Evolutionary conservation across 148 eudicot genomes (phyloP), one percentile per base, ranked within the genome.

Genomic region (Camellia lanceoleosa): DNA sequence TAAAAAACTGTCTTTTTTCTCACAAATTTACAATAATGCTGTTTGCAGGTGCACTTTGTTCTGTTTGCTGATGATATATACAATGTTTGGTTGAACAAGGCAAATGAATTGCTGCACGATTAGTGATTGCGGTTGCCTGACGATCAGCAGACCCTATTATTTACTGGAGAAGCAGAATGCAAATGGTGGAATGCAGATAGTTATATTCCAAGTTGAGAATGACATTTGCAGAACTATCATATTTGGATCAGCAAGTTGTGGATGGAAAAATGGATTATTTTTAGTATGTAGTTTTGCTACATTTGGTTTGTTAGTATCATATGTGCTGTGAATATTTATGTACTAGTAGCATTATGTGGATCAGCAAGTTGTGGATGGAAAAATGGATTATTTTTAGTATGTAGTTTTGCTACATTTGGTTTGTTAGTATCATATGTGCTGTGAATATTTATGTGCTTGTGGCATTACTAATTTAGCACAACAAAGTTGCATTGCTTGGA

Each of bases 1-100:
- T 70, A 70, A 30, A 30, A 30, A 30, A 1, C 38, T 30, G 38
- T 30, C 38, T 61, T 38, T 73, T 55, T 4, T 7, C 12, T 23
- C 43, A n/a, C 9, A 1, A 60, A 76, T 44, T 61, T 62, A 42
- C n/a, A 55, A 3, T 44, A 46, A 62, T 76, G 38, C 38, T 68
- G 5, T 54, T 74, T 87, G 75, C 91, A 95, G 99, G 97, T 93
- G 74, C 92, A 92, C 81, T 95, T 95, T 86, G 90, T 95, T 79
- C 86, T 93, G 68, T 92, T 93, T 78, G 77, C 89, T 6, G 98
- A 93, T 82, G 94, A 92, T 43, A 87, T 91, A 78, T 95, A 89
- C 75, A 75, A 90, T 62, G 91, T 71, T 72, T 95, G 99, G 99
- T 30, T 87, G 87, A 85, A 83, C 78, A 92, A 85, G 85, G 95